Evolutionary conservation across 768 basidiomycete genomes (phyloP).

Genomic region (Psilocybe cubensis): DNA sequence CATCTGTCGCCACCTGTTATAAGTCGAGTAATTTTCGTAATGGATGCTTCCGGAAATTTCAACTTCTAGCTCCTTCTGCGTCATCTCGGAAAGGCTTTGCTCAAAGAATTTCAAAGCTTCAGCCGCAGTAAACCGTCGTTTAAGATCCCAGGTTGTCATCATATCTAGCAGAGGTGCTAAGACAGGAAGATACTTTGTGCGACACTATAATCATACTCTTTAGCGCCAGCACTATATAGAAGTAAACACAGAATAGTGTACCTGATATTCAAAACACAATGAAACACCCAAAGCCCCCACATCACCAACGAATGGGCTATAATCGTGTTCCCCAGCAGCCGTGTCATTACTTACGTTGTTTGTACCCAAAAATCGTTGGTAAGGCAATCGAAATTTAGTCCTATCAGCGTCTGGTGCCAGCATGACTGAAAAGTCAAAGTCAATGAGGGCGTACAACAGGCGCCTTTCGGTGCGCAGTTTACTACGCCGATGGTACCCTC

Average conservation of each 20-base stretch:
- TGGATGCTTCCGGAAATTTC: neutral
- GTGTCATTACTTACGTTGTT: slow-evolving; percentile 6
- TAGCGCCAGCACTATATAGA: slow-evolving; percentile 9
- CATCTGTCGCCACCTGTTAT: slow-evolving; percentile 23
- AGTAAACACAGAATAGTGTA: slow-evolving; percentile 5
- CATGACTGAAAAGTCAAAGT: slow-evolving; percentile 22
- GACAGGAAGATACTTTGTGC: slow-evolving; percentile 25
- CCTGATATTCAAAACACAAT: slow-evolving; percentile 11
- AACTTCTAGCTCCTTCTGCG: neutral
- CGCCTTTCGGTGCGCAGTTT: slow-evolving; percentile 8
- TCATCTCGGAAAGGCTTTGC: neutral
- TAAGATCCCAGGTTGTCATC: slow-evolving; percentile 27
- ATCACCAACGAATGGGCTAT: slow-evolving; percentile 27
- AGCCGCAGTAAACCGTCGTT: slow-evolving; percentile 25
- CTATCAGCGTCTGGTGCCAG: slow-evolving; percentile 11
- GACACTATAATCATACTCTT: slow-evolving; percentile 22
- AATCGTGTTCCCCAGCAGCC: slow-evolving; percentile 25
- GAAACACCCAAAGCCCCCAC: slow-evolving; percentile 21
- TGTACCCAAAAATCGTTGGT: slow-evolving; percentile 13
- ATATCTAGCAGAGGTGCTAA: slow-evolving; percentile 31
- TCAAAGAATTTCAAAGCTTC: slow-evolving; percentile 31
- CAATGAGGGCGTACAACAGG: slow-evolving; percentile 22
- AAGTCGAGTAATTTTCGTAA: neutral
- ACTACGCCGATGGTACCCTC: neutral
- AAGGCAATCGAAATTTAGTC: slow-evolving; percentile 5